A percentile compares a stretch with the other conserved stretches of the same genome.
Conservation (phyloP, 1,284 basidiomycete genomes). For the Marasmius oreades region DNA sequence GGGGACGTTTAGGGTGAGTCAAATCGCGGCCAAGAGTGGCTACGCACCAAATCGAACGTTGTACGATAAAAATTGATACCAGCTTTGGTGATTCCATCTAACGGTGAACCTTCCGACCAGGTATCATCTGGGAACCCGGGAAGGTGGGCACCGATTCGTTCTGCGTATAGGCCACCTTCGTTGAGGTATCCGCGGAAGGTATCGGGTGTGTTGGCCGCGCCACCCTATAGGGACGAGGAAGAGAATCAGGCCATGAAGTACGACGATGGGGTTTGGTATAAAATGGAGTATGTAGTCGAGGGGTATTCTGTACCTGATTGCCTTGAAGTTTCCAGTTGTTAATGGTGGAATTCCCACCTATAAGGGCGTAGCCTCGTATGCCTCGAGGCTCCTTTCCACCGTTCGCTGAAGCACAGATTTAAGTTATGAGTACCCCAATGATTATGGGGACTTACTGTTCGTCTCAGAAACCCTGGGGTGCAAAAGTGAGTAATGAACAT, state of each 20-base stretch:
- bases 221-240: slow-evolving; percentile 35
- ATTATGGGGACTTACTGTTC: no score
- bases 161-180: slow-evolving; percentile 50
- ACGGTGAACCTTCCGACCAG: slow-evolving; percentile 37
- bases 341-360: slow-evolving; percentile 38
- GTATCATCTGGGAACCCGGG: slow-evolving; percentile 42
- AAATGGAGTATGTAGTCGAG: no score
- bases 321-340: slow-evolving; percentile 48
- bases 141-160: slow-evolving; percentile 50
- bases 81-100: slow-evolving; percentile 34
- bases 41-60: slow-evolving; percentile 39
- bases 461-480: no score
- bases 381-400: slow-evolving; percentile 51
- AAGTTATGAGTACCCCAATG: slow-evolving; percentile 10
- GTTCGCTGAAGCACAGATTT: slow-evolving; percentile 34
- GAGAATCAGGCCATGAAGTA: no score
- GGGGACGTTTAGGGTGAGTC: neutral
- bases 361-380: slow-evolving; percentile 43
- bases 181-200: slow-evolving; percentile 47
- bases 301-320: slow-evolving; percentile 35
- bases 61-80: slow-evolving; percentile 54
- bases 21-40: neutral
- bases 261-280: no score
- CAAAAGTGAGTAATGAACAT: no score
- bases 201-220: slow-evolving; percentile 41